A percentile compares a stretch with the other conserved stretches of the same genome.
Evolutionary conservation across 192 early-diverging fungal genomes (phyloP).

Genomic region (Gonapodya sp.): DNA sequence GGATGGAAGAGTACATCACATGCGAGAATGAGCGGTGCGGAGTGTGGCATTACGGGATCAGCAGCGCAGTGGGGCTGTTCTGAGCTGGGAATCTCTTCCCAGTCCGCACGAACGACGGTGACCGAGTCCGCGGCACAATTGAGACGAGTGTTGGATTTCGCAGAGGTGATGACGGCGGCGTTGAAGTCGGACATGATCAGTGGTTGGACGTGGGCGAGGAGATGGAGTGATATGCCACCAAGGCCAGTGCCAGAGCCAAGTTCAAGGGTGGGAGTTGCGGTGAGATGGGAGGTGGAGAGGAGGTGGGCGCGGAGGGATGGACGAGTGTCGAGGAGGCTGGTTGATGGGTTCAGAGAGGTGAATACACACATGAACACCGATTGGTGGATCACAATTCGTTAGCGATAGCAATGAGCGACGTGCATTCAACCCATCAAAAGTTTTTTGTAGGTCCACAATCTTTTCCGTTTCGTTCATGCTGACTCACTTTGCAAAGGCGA

Average conservation of each 20-base stretch:
- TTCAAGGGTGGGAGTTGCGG: background rate
- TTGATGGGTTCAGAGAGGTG: too few species aligned
- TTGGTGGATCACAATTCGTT: too few species aligned
- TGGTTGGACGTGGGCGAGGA: background rate
- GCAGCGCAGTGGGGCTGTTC: background rate
- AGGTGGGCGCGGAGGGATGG: background rate
- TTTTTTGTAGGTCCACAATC: too few species aligned
- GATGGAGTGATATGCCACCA: background rate
- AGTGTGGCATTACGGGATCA: background rate
- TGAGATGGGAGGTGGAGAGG: background rate
- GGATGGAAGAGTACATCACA: background rate
- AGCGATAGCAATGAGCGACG: too few species aligned
- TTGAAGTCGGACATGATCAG: background rate
- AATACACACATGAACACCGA: too few species aligned
- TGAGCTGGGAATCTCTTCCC: background rate
- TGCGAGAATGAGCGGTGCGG: background rate
- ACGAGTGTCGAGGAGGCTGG: background rate
- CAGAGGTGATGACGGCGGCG: background rate
- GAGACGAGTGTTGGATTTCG: background rate
- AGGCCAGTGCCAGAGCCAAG: background rate
- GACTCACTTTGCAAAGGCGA: background rate
- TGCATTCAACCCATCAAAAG: too few species aligned
- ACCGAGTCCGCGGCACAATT: background rate
- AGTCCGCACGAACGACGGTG: background rate
- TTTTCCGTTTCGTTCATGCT: too few species aligned